Base-by-base conservation (phyloP, 352 stramenopile genomes). In the Phytopythium delawarense region DNA sequence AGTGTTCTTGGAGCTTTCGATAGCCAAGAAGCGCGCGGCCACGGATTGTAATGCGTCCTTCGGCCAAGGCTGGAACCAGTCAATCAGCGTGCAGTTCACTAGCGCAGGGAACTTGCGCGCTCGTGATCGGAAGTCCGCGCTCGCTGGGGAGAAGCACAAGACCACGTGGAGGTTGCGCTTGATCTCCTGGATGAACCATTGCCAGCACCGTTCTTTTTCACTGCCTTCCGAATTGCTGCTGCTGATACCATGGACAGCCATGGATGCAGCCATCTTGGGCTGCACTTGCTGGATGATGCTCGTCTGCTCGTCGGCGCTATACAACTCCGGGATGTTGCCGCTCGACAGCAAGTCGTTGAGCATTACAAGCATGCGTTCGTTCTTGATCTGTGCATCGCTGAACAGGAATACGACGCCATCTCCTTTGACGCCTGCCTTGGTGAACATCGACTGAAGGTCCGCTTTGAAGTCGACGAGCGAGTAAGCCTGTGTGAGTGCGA, bases 311-410 rank as follows among this genome's bases (percentile, higher is more conserved):
- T 98, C 96, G 35, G 66, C 40, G 9, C 75, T 92, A 64, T 97
- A 98, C 2, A 98, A 76, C 62, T 98, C 95, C 0, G 92, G 88
- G 37, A 98, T 91, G 59, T 94, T 93, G 30, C 94, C 95, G 21
- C 79, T 96, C 1, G 91, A 96, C 2, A 98, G 69, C 34, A 98
- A 63, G 62, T 98, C 95, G 63, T 98, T 98, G 46, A 98, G 77
- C 54, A 92, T 89, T 34, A 98, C 92, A 8, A 98, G 87, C 83
- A 98, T 98, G 11, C 91, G 76, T 53, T 98, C 94, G 58, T 98
- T 96, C 59, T 96, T 97, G 63, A 98, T 98, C 60, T 98, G 91
- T 15, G 73, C 86, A 67, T 98, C 95, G 21, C 86, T 94, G 20
- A 98, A 84, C 4, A 98, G 57, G 56, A 98, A 98, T 39, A 97